Conservation (phyloP, 1,139 yeast genomes). For the Candida freyschussii region DNA sequence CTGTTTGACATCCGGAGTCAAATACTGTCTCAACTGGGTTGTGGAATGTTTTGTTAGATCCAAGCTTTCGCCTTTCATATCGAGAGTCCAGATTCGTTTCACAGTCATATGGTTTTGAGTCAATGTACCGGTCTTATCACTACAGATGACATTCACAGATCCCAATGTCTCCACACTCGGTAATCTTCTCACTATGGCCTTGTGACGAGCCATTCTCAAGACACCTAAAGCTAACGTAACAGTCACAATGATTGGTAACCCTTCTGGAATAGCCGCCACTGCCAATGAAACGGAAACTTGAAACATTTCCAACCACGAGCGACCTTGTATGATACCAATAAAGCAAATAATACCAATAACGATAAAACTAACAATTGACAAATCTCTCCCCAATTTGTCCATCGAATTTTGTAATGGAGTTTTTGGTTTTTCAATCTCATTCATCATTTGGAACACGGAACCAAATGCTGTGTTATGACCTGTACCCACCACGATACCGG, state of each 20-base stretch:
- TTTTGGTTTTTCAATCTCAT: slow-evolving; percentile 88
- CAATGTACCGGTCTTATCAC: slow-evolving; percentile 93
- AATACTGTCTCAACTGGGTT: slow-evolving; percentile 37
- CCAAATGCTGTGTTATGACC: slow-evolving; percentile 90
- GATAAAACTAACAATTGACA: slow-evolving; percentile 74
- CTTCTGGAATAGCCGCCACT: slow-evolving; percentile 98
- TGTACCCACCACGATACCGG: slow-evolving; percentile 90
- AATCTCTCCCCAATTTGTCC: slow-evolving; percentile 90
- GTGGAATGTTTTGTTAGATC: slow-evolving; percentile 45
- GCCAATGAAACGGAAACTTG: slow-evolving; percentile 94
- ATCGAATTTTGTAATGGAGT: slow-evolving; percentile 92
- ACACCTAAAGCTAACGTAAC: slow-evolving; percentile 95
- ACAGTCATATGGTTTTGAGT: slow-evolving; percentile 95
- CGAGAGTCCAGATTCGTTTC: slow-evolving; percentile 78
- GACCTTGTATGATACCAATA: slow-evolving; percentile 84
- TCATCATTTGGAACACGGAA: slow-evolving; percentile 86
- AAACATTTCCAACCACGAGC: slow-evolving; percentile 94
- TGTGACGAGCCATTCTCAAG: slow-evolving; percentile 87
- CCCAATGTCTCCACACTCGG: slow-evolving; percentile 97
- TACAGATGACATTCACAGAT: slow-evolving; percentile 89
- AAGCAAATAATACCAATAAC: slow-evolving; percentile 85
- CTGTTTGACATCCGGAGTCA: slow-evolving; percentile 48
- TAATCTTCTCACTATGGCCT: slow-evolving; percentile 86
- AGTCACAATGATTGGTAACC: slow-evolving; percentile 92
- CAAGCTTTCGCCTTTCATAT: slow-evolving; percentile 53